A percentile compares a stretch with the other conserved stretches of the same genome.
Conservation (phyloP, 2,329 filamentous ascomycete genomes). For the Hypocrella siamensis region DNA sequence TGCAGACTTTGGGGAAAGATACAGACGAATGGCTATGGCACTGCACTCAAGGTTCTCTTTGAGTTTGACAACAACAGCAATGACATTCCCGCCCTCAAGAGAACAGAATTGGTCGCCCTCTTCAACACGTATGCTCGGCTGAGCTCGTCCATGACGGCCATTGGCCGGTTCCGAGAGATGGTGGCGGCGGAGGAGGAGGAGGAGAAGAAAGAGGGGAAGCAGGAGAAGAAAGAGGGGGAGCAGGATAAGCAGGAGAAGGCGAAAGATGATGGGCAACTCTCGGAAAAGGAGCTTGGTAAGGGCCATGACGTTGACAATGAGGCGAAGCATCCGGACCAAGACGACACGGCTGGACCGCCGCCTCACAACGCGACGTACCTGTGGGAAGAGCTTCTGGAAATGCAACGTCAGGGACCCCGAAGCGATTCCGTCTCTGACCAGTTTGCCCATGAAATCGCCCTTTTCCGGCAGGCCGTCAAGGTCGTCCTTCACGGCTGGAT, state of each 20-base stretch:
- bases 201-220: background rate
- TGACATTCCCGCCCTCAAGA: constrained; percentile 54
- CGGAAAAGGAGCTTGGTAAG: constrained; percentile 15
- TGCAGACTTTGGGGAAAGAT: constrained; percentile 96
- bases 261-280: constrained; percentile 7
- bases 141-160: constrained; percentile 61
- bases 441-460: constrained; percentile 45
- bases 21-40: constrained; percentile 87
- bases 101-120: constrained; percentile 85
- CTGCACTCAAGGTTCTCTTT: constrained; percentile 88
- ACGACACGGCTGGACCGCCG: constrained; percentile 1
- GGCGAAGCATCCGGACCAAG: constrained; percentile 13
- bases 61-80: constrained; percentile 64
- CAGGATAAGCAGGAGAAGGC: background rate
- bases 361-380: background rate
- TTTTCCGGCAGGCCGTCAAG: constrained; percentile 46
- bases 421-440: constrained; percentile 31
- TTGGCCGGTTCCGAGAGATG: constrained; percentile 54
- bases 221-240: background rate
- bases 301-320: constrained; percentile 11
- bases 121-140: constrained; percentile 89
- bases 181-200: constrained; percentile 27
- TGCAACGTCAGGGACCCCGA: constrained; percentile 14
- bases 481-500: constrained; percentile 59
- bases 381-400: constrained; percentile 2